Percentiles rank a stretch among this genome's conserved stretches.
These are phyloP conservation scores for Barnettozyma botsteinii DNA, from an alignment of 805 yeast genomes.

Conservation along the genomic window DNA sequence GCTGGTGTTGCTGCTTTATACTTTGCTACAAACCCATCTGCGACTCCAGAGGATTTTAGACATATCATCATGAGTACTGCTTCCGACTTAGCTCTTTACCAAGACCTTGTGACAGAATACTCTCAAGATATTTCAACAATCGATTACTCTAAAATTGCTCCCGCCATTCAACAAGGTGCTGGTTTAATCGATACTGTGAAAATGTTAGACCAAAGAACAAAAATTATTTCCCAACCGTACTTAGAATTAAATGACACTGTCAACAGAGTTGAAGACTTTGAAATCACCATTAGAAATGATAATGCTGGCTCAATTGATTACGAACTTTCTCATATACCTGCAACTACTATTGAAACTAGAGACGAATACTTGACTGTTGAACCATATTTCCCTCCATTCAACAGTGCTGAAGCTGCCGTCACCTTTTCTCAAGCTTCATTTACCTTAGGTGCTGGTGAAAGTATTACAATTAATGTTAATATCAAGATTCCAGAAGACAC, in stretches of 20 bases:
- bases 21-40: conserved; percentile 3
- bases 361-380: neutral
- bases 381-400: conserved; percentile 9
- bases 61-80: conserved; percentile 6
- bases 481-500: conserved; percentile 7
- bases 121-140: conserved; percentile 7
- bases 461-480: conserved; percentile 9
- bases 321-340: conserved; percentile 5
- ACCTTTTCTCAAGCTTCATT: conserved; percentile 2
- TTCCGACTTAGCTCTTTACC: conserved; percentile 3
- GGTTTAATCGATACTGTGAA: conserved; percentile 13
- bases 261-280: conserved; percentile 12
- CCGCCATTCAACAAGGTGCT: conserved; percentile 15
- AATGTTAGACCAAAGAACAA: conserved; percentile 9
- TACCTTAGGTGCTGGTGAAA: conserved; percentile 12
- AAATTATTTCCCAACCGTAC: conserved; percentile 5
- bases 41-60: conserved; percentile 7
- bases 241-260: conserved; percentile 14
- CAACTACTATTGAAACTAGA: conserved; percentile 10
- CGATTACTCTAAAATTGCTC: conserved; percentile 5
- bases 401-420: conserved; percentile 6
- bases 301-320: conserved; percentile 11
- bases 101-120: neutral
- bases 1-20: conserved; percentile 16
- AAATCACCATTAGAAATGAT: conserved; percentile 8